Evolutionary conservation across 805 yeast species (phyloP).

Genomic region (Schwanniomyces occidentalis): DNA sequence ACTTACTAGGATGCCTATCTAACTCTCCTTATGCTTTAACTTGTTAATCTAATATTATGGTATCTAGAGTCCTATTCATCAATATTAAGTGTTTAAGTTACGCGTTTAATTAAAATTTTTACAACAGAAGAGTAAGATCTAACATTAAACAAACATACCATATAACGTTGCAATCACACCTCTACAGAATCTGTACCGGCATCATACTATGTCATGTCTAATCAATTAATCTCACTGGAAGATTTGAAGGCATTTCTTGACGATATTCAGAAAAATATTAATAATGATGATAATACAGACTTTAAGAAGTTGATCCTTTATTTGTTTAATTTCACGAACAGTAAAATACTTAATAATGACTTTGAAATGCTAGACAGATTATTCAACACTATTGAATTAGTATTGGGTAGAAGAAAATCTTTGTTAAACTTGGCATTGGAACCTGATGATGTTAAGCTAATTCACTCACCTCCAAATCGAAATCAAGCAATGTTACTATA

Average conservation of each 20-base stretch:
- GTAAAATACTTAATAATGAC: constrained; percentile 12
- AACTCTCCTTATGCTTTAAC: no score
- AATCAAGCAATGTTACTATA: constrained; percentile 15
- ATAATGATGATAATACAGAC: constrained; percentile 31
- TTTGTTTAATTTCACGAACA: constrained; percentile 32
- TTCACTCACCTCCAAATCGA: constrained; percentile 1
- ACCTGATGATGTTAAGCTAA: constrained; percentile 7
- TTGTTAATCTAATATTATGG: no score
- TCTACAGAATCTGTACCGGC: no score
- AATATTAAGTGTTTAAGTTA: no score
- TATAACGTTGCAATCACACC: no score
- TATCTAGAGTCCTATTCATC: no score
- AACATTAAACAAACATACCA: no score
- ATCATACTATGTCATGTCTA: constrained; percentile 6
- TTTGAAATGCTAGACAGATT: constrained; percentile 20
- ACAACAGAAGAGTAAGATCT: no score
- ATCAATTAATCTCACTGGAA: constrained; percentile 19
- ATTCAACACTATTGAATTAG: constrained; percentile 31
- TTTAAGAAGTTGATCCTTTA: constrained; percentile 35
- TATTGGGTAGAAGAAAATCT: constrained; percentile 30
- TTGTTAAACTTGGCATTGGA: constrained; percentile 20
- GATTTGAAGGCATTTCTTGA: constrained; percentile 34
- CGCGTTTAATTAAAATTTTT: no score
- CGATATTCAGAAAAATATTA: constrained; percentile 34
- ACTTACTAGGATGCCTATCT: no score